Conservation (phyloP, 768 basidiomycete species). For the Termitomyces sp. region DNA sequence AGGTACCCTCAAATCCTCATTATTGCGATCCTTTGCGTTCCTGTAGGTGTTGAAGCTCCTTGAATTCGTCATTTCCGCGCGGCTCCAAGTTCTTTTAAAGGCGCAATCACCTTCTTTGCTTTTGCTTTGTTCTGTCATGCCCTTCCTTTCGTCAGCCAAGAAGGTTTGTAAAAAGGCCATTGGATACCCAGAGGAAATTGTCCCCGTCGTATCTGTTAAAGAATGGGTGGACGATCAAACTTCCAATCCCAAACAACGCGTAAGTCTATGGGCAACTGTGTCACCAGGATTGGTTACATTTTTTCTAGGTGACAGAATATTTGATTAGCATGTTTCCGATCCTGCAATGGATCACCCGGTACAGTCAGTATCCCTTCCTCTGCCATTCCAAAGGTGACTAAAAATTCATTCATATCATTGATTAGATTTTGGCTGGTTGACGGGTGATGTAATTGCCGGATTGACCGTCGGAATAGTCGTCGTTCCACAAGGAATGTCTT, state of each 20-base stretch:
- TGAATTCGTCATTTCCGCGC: neutral
- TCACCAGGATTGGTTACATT: neutral
- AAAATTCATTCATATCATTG: neutral
- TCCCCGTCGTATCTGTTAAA: constrained; percentile 53
- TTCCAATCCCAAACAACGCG: constrained; percentile 43
- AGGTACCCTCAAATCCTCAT: neutral
- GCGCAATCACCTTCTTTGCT: neutral
- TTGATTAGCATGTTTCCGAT: constrained; percentile 80
- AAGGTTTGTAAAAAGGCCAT: constrained; percentile 53
- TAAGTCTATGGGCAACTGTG: constrained; percentile 25
- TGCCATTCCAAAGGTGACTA: constrained; percentile 1
- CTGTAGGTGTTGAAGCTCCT: neutral
- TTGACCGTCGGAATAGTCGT: constrained; percentile 94
- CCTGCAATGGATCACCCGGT: constrained; percentile 77
- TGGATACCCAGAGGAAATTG: constrained; percentile 52
- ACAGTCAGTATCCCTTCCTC: constrained; percentile 50
- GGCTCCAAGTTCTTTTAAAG: neutral
- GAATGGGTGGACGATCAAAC: constrained; percentile 45
- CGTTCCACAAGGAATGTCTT: constrained; percentile 93
- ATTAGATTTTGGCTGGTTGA: constrained; percentile 71
- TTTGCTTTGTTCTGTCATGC: constrained; percentile 9
- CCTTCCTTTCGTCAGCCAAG: constrained; percentile 30
- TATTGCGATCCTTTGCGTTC: neutral
- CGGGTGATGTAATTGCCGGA: constrained; percentile 85
- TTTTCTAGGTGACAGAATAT: constrained; percentile 55